Conservation (phyloP, 257 asterid species). For the Buddleja alternifolia region DNA sequence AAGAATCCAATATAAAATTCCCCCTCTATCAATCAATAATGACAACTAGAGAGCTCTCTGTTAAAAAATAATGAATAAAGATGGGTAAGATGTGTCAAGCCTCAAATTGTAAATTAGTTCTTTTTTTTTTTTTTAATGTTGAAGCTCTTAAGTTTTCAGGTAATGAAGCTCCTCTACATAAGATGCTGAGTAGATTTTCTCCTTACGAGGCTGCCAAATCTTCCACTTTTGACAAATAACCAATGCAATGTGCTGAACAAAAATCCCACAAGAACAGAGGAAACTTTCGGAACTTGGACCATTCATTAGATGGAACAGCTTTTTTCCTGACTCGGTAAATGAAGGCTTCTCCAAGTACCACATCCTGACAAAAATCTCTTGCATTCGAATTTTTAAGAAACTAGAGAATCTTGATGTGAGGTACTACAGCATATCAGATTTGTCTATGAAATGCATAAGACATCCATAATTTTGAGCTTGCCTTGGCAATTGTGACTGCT, state of each 20-base stretch:
- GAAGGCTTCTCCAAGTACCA: slow-evolving; percentile 53
- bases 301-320: slow-evolving; percentile 42
- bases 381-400: slow-evolving; percentile 45
- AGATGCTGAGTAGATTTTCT: slow-evolving; percentile 40
- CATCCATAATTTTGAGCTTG: slow-evolving; percentile 86
- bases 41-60: slow-evolving; percentile 45
- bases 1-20: slow-evolving; percentile 47
- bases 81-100: slow-evolving; percentile 38
- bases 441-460: slow-evolving; percentile 62
- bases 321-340: slow-evolving; percentile 38
- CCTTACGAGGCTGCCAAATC: slow-evolving; percentile 41
- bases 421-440: slow-evolving; percentile 53
- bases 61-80: slow-evolving; percentile 39
- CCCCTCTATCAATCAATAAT: slow-evolving; percentile 51
- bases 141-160: slow-evolving; percentile 45
- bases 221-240: slow-evolving; percentile 49
- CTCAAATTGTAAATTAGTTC: slow-evolving; percentile 38
- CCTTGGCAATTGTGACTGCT: slow-evolving; percentile 81
- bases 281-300: slow-evolving; percentile 46
- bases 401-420: slow-evolving; percentile 50
- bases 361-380: slow-evolving; percentile 44
- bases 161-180: slow-evolving; percentile 53
- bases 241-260: slow-evolving; percentile 45
- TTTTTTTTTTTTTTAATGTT: slow-evolving; percentile 41
- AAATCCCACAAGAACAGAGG: slow-evolving; percentile 37